phyloP scores from a whole-genome alignment of 1,139 yeast genomes.

The Wickerhamiella pararugosa region DNA sequence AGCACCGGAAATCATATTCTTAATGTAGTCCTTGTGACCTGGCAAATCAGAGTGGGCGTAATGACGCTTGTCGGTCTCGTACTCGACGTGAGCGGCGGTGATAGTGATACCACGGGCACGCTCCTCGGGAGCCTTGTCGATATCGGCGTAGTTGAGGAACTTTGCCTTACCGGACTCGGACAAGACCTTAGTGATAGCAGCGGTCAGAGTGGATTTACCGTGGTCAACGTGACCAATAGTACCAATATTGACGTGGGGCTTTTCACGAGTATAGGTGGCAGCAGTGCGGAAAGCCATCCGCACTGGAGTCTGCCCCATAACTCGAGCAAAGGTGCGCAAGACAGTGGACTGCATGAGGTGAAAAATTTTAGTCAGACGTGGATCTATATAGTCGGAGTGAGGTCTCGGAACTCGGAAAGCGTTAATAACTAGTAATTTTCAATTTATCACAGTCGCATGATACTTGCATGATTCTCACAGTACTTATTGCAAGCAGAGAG shows the following conservation, averaged over 20 bases:
- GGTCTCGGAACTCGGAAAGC: no score
- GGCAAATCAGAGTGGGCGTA: conserved; percentile 97
- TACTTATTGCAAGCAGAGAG: no score
- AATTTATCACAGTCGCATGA: no score
- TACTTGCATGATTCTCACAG: no score
- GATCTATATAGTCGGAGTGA: no score
- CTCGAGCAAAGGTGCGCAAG: no score
- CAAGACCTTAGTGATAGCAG: conserved; percentile 94
- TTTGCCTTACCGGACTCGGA: conserved; percentile 81
- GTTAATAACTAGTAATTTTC: no score
- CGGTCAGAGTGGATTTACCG: conserved; percentile 96
- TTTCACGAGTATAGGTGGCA: conserved; percentile 62
- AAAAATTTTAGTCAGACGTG: no score
- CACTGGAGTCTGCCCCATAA: background rate
- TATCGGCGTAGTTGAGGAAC: conserved; percentile 83
- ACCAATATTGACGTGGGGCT: conserved; percentile 94
- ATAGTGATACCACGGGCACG: conserved; percentile 99
- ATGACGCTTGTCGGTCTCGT: conserved; percentile 84
- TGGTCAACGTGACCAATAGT: conserved; percentile 97
- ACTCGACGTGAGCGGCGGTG: conserved; percentile 93
- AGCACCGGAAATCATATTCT: conserved; percentile 99
- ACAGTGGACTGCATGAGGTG: no score
- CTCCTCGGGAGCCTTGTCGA: conserved; percentile 98
- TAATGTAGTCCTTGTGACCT: conserved; percentile 97
- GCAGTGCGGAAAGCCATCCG: conserved; percentile 26